Evolutionary conservation across 331 rosid species (phyloP).

Genomic region (Rhamnella rubrinervis): DNA sequence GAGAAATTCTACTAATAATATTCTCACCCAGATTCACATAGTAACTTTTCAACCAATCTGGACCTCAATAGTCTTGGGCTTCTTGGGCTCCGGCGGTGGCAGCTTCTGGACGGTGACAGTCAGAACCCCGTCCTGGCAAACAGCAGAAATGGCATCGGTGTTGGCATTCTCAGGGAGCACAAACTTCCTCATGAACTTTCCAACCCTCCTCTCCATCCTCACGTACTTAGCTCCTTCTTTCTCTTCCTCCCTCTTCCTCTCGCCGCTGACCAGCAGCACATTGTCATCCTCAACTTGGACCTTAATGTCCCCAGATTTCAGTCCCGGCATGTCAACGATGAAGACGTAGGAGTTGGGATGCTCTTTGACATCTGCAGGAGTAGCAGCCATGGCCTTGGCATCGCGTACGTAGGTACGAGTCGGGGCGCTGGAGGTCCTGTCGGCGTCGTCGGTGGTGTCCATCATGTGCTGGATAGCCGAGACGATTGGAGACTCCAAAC

Average conservation of each 20-base stretch:
- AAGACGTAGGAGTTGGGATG: slow-evolving; percentile 46
- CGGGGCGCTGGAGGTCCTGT: slow-evolving; percentile 51
- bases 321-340: slow-evolving; percentile 66
- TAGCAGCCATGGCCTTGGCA: slow-evolving; percentile 74
- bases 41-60: slow-evolving; percentile 7
- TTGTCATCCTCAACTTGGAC: slow-evolving; percentile 76
- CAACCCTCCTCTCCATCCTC: slow-evolving; percentile 37
- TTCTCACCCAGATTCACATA: too few species aligned
- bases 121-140: slow-evolving; percentile 40
- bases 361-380: slow-evolving; percentile 75
- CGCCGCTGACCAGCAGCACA: slow-evolving; percentile 56
- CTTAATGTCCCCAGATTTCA: slow-evolving; percentile 62
- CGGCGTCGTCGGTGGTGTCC: slow-evolving; percentile 49
- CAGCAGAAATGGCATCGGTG: slow-evolving; percentile 23
- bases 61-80: slow-evolving; percentile 40
- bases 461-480: slow-evolving; percentile 58
- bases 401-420: slow-evolving; percentile 54
- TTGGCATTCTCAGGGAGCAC: slow-evolving; percentile 38
- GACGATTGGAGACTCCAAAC: slow-evolving; percentile 58
- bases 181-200: slow-evolving; percentile 45
- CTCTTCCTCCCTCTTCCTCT: slow-evolving; percentile 50
- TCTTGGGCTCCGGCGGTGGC: slow-evolving; percentile 48
- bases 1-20: too few species aligned
- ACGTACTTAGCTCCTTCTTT: slow-evolving; percentile 34
- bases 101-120: slow-evolving; percentile 30